phyloP scores from a whole-genome alignment of 495 filamentous ascomycete genomes.

The Penicillium samsonianum region DNA sequence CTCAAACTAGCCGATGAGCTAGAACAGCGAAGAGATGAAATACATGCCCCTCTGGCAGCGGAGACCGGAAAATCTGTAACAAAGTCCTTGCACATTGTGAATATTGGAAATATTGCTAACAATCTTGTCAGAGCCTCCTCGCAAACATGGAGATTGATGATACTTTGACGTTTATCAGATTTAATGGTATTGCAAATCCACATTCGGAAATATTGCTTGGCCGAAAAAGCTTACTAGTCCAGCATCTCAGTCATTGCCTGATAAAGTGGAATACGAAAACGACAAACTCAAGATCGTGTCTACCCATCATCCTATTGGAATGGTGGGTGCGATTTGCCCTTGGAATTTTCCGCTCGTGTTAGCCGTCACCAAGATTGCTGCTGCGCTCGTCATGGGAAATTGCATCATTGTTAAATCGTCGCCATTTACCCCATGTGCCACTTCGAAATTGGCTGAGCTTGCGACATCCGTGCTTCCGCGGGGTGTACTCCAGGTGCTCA shows the following conservation, averaged over 20 bases:
- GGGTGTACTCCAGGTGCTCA: neutral
- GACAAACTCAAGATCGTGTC: neutral
- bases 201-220: neutral
- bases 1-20: neutral
- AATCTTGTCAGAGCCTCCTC: neutral
- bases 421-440: neutral
- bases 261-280: neutral
- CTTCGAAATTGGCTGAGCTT: neutral
- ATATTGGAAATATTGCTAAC: neutral
- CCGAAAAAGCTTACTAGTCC: neutral
- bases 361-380: neutral
- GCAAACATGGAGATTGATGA: neutral
- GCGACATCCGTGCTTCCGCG: neutral
- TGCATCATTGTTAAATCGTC: neutral
- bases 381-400: neutral
- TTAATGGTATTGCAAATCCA: neutral
- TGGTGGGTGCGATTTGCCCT: neutral
- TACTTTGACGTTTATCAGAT: neutral
- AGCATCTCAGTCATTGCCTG: neutral
- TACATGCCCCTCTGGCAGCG: neutral
- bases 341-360: neutral
- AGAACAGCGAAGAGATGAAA: neutral
- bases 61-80: neutral
- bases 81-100: neutral
- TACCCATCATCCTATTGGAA: neutral